phyloP scores from a whole-genome alignment of 1,139 yeast species.

The Sugiyamaella neomexicana region DNA sequence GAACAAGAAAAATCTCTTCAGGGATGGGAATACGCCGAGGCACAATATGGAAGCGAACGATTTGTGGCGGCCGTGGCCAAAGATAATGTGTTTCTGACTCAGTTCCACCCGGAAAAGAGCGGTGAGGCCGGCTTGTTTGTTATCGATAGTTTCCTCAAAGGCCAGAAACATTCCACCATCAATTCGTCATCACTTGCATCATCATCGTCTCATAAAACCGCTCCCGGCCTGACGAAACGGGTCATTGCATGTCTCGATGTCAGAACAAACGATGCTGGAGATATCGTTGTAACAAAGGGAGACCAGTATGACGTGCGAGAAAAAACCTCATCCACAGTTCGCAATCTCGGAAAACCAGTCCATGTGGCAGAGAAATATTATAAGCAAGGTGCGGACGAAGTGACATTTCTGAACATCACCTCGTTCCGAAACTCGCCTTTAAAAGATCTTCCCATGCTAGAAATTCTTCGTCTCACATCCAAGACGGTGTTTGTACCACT shows the following conservation, averaged over 20 bases:
- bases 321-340: slow-evolving; percentile 53
- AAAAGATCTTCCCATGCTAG: slow-evolving; percentile 90
- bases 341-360: slow-evolving; percentile 95
- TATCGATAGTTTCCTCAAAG: slow-evolving; percentile 67
- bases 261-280: slow-evolving; percentile 92
- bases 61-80: slow-evolving; percentile 82
- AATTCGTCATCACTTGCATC: slow-evolving; percentile 4
- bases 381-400: slow-evolving; percentile 94
- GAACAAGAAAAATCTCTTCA: slow-evolving; percentile 26
- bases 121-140: slow-evolving; percentile 85
- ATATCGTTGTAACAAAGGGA: slow-evolving; percentile 94
- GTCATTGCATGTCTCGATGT: slow-evolving; percentile 95
- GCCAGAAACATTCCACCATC: slow-evolving; percentile 33
- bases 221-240: slow-evolving; percentile 73
- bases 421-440: slow-evolving; percentile 93
- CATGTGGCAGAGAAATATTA: slow-evolving; percentile 88
- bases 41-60: slow-evolving; percentile 73
- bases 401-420: slow-evolving; percentile 90
- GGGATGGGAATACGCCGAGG: slow-evolving; percentile 80
- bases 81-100: slow-evolving; percentile 87
- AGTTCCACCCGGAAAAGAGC: slow-evolving; percentile 96
- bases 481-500: slow-evolving; percentile 91
- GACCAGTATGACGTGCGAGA: slow-evolving; percentile 97
- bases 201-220: not conserved
- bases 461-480: slow-evolving; percentile 79